These are phyloP conservation scores for Colletotrichum euphorbiae DNA, from an alignment of 2,329 filamentous ascomycete genomes.

Conservation along the genomic window DNA sequence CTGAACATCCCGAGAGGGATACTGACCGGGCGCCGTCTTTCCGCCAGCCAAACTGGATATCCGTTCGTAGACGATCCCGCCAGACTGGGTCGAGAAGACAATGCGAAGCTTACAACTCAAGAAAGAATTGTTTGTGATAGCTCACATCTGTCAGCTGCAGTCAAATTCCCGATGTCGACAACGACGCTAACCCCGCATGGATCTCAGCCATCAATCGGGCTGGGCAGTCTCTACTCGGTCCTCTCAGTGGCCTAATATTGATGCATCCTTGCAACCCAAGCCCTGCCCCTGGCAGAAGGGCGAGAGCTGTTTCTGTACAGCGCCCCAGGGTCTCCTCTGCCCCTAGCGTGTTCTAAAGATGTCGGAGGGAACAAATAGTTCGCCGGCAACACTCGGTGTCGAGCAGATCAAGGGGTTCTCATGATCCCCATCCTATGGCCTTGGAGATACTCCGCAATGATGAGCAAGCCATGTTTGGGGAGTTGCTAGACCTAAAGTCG, in stretches of 20 bases:
- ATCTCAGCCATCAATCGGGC: conserved; percentile 4
- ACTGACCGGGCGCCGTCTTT: background rate
- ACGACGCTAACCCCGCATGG: conserved; percentile 17
- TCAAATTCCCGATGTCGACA: conserved; percentile 21
- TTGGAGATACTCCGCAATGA: conserved; percentile 3
- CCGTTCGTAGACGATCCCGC: conserved; percentile 7
- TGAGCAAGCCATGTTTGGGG: conserved; percentile 12
- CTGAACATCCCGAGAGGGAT: conserved; percentile 4
- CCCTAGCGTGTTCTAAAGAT: conserved; percentile 8
- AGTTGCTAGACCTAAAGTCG: background rate
- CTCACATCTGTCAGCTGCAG: conserved; percentile 19
- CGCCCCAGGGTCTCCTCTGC: background rate
- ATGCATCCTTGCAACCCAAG: conserved; percentile 32
- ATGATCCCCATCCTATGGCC: conserved; percentile 1
- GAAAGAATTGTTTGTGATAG: conserved; percentile 7
- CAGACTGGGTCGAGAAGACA: conserved; percentile 25
- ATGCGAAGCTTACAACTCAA: background rate
- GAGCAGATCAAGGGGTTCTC: conserved; percentile 25
- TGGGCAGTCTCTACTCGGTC: conserved; percentile 27
- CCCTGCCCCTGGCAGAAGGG: conserved; percentile 25
- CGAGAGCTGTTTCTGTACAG: conserved; percentile 24
- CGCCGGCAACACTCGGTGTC: background rate
- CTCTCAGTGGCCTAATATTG: conserved; percentile 35
- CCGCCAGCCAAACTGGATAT: background rate
- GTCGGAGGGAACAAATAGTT: conserved; percentile 18